Conservation (phyloP, 192 early-diverging fungal species). For the Coemansia sp. region DNA sequence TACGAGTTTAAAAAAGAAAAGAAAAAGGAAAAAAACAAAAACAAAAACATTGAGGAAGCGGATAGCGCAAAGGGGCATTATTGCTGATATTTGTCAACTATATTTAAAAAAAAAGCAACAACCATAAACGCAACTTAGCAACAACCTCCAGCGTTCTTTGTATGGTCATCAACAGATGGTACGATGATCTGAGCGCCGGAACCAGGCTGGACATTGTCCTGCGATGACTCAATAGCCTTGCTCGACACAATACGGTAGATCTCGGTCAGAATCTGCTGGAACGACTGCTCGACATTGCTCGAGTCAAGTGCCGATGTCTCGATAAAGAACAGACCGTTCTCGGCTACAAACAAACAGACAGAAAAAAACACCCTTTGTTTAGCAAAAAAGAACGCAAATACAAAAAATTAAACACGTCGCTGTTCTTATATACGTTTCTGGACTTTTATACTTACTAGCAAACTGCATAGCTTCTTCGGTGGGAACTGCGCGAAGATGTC, state of each 20-base stretch:
- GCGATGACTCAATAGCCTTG: constrained; percentile 86
- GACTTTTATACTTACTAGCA: constrained; percentile 59
- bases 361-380: constrained; percentile 3
- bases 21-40: neutral
- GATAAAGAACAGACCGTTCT: constrained; percentile 95
- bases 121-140: constrained; percentile 58
- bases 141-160: constrained; percentile 61
- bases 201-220: constrained; percentile 67
- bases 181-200: constrained; percentile 72
- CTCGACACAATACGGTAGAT: constrained; percentile 94
- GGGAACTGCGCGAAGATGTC: constrained; percentile 91
- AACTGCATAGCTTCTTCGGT: constrained; percentile 98
- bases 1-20: constrained; percentile 2
- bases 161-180: constrained; percentile 61
- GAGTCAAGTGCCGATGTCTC: constrained; percentile 97
- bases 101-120: neutral
- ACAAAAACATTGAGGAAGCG: neutral
- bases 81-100: constrained; percentile 1
- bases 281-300: constrained; percentile 94
- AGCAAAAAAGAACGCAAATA: neutral
- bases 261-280: constrained; percentile 94
- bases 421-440: neutral
- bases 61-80: neutral
- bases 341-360: constrained; percentile 51
- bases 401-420: neutral